These are phyloP conservation scores for Penicillium sp. DNA, from an alignment of 2,329 filamentous ascomycete genomes.

Conservation along the genomic window DNA sequence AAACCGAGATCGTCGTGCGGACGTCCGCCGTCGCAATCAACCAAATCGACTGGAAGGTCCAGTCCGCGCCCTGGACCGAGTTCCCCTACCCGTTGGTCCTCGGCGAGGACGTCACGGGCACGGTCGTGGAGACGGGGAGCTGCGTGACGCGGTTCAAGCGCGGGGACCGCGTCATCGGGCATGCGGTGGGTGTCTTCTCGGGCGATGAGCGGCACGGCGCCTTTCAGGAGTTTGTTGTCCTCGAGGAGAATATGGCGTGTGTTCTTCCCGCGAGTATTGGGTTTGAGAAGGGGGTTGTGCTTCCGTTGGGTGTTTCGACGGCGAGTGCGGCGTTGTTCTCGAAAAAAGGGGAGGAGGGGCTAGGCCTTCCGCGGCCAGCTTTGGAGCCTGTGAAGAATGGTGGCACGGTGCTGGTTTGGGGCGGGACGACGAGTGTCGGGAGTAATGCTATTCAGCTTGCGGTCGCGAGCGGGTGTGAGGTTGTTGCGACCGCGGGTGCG, in stretches of 20 bases:
- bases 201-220: conserved; percentile 22
- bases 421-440: conserved; percentile 24
- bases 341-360: conserved; percentile 30
- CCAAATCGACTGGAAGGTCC: conserved; percentile 41
- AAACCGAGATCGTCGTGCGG: conserved; percentile 25
- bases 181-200: conserved; percentile 22
- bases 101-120: conserved; percentile 23
- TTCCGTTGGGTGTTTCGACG: neutral
- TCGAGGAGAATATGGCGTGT: conserved; percentile 25
- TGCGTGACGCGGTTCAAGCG: conserved; percentile 20
- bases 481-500: conserved; percentile 3
- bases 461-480: conserved; percentile 15
- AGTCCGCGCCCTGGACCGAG: conserved; percentile 22
- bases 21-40: conserved; percentile 33
- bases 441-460: conserved; percentile 22
- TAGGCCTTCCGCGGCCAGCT: neutral
- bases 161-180: conserved; percentile 37
- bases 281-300: neutral
- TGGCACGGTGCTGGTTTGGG: conserved; percentile 28
- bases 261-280: conserved; percentile 34
- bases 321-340: conserved; percentile 23
- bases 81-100: conserved; percentile 22
- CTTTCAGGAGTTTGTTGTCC: conserved; percentile 40
- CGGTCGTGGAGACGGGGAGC: conserved; percentile 18
- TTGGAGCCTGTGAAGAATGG: neutral